Evolutionary conservation across 176 grass and related monocot genomes (phyloP), one percentile per base, ranked within the genome.

Genomic region (Alloteropsis semialata): DNA sequence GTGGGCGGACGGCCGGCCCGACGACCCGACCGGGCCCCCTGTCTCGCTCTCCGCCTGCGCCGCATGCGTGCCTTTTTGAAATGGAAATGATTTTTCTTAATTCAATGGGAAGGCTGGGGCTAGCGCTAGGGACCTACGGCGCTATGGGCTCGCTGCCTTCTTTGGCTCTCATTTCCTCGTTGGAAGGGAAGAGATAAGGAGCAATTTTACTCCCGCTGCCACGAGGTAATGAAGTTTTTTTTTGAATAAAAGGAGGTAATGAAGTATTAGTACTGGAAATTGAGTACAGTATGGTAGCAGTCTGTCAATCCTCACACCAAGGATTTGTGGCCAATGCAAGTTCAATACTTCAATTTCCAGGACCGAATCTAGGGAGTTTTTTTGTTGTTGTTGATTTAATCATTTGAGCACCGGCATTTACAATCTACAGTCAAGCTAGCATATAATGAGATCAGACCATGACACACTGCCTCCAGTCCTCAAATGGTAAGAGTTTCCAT

Each of bases 1-100:
- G 84, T n/a, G 56, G 45, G 37, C 73, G 56, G 55, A 22, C 59
- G 21, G 60, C 32, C 30, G n/a, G n/a, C n/a, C n/a, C n/a, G n/a
- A n/a, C 48, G 72, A 10, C 71, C 72, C 32, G 11, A 42, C 30
- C 37, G 12, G 65, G 86, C 32, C 54, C 56, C 48, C 18, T 29
- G 63, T 56, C 43, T 12, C 38, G 43, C 78, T 82, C 86, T 49
- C 22, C n/a, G 42, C 70, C 32, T 22, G 64, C 64, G 64, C 56
- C 50, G 75, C 75, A 25, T 30, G 29, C 28, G 65, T 57, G 12
- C 1, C 45, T 37, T 78, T 74, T 82, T 48, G 11, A 59, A 55
- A 75, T 5, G 32, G 72, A 75, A 75, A 75, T 39, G 59, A 7
- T 58, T 67, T 67, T 74, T 54, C 34, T 55, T 29, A 4, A 13